Percentiles rank a stretch among this genome's conserved stretches.
Conservation (phyloP, 2,329 filamentous ascomycete species). For the Stagonosporopsis chrysanthemi region DNA sequence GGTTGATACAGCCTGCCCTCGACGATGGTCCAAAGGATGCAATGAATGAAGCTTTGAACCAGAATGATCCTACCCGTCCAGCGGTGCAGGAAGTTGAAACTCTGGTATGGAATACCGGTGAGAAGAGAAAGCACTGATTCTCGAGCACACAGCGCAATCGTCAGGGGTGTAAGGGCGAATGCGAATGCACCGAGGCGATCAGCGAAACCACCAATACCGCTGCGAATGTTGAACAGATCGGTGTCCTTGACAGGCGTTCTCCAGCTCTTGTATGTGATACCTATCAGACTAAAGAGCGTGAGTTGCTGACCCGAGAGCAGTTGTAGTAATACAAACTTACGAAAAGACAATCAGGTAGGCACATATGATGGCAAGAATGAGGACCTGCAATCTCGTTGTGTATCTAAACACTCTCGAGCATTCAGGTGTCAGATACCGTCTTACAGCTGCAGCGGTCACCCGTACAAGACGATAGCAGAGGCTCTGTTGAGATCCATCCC, state of each 20-base stretch:
- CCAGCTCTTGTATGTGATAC: conserved; percentile 72
- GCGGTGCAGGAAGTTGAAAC: conserved; percentile 75
- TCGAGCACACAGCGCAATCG: conserved; percentile 68
- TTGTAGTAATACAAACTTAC: conserved; percentile 40
- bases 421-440: conserved; percentile 66
- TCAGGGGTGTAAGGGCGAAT: conserved; percentile 74
- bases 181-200: conserved; percentile 73
- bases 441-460: conserved; percentile 50
- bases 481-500: conserved; percentile 24
- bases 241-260: conserved; percentile 69
- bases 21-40: conserved; percentile 72
- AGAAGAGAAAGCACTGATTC: conserved; percentile 72
- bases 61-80: conserved; percentile 78
- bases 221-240: conserved; percentile 67
- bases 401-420: conserved; percentile 66
- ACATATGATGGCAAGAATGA: conserved; percentile 63
- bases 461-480: conserved; percentile 29
- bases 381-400: conserved; percentile 71
- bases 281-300: conserved; percentile 58
- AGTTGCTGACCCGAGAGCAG: conserved; percentile 1
- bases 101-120: conserved; percentile 74
- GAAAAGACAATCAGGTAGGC: conserved; percentile 71
- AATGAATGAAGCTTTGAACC: conserved; percentile 71
- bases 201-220: conserved; percentile 69
- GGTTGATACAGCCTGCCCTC: conserved; percentile 73